Base-by-base conservation (phyloP, 2,329 filamentous ascomycete genomes). In the Colletotrichum agaves region DNA sequence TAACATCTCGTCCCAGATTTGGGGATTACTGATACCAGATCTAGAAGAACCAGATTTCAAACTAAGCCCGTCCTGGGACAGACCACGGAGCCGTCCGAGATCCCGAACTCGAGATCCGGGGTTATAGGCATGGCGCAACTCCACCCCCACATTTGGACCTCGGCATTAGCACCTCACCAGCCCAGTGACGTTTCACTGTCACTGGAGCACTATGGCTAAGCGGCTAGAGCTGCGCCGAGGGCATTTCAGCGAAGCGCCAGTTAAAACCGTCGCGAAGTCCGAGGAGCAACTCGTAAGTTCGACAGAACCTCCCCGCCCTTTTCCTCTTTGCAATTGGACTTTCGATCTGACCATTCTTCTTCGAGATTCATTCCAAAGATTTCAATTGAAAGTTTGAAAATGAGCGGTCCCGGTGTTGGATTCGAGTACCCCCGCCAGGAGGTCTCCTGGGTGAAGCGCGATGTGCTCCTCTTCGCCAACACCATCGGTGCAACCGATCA, bases 391-490 rank as follows among this genome's bases (percentile, higher is more conserved):
- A 27, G 7, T 31, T 17, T 43, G 10, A 61, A 41, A 35, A 71
- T 71, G 69, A 70, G 67, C 53, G 81, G 80, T 55, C 85, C 85
- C 66, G 88, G 88, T 72, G 87, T 84, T 76, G 93, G 93, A 74
- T 94, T 94, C 80, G 88, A 96, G 80, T 97, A 92, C 78, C 93
- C 93, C 65, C 80, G 87, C 53, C 83, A 88, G 75, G 87, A 91
- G 76, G 93, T 97, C 11, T 87, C 90, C 73, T 98, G 94, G 94
- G 80, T 93, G 74, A 94, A 94, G 87, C 89, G 94, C 72, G 94
- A 98, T 84, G 88, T 90, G 39, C 85, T 98, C 69, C 89, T 98
- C 69, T 98, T 98, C 79, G 94, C 94, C 73, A 91, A 91, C 80
- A 95, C 91, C 81, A 95, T 98, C 78, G 94, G 94, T 63, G 90